A percentile compares a stretch with the other conserved stretches of the same genome.
Conservation (phyloP, 208 protist species). For the Trypanosoma cruzi region DNA sequence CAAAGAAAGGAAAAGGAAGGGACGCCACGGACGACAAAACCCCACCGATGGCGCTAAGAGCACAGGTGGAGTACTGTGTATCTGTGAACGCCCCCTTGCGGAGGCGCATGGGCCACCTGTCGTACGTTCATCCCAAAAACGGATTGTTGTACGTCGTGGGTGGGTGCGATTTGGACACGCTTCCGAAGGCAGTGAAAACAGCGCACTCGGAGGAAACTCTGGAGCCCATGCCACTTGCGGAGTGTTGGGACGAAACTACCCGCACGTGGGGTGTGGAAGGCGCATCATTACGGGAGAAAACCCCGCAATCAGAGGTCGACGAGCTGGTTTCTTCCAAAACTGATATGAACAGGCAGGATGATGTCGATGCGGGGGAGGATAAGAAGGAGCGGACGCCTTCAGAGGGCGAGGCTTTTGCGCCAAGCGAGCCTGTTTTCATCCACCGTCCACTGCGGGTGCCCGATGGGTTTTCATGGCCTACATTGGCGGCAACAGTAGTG, state of each 20-base stretch:
- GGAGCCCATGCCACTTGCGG: slow-evolving; percentile 19
- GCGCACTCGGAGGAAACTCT: neutral
- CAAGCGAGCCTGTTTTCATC: neutral
- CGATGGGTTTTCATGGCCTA: slow-evolving; percentile 23
- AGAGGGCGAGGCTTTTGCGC: neutral
- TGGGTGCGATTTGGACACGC: slow-evolving; percentile 18
- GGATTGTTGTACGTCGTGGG: slow-evolving; percentile 25
- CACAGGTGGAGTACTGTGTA: neutral
- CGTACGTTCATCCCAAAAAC: slow-evolving; percentile 26
- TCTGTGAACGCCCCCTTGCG: slow-evolving; percentile 5
- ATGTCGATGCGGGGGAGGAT: neutral
- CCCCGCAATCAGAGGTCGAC: neutral
- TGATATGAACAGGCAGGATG: neutral
- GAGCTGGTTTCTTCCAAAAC: neutral
- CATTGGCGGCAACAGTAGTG: slow-evolving; percentile 17
- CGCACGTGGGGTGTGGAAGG: neutral
- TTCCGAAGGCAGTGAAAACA: slow-evolving; percentile 1
- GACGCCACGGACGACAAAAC: neutral
- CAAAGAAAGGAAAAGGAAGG: neutral
- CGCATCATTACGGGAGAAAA: neutral
- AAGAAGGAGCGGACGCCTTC: neutral
- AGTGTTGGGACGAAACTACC: slow-evolving; percentile 16
- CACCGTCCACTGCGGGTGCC: neutral
- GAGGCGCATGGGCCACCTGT: slow-evolving; percentile 23
- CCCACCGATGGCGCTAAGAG: neutral